Evolutionary conservation across 306 rosid species (phyloP).

Genomic region (Cicer judaicum): DNA sequence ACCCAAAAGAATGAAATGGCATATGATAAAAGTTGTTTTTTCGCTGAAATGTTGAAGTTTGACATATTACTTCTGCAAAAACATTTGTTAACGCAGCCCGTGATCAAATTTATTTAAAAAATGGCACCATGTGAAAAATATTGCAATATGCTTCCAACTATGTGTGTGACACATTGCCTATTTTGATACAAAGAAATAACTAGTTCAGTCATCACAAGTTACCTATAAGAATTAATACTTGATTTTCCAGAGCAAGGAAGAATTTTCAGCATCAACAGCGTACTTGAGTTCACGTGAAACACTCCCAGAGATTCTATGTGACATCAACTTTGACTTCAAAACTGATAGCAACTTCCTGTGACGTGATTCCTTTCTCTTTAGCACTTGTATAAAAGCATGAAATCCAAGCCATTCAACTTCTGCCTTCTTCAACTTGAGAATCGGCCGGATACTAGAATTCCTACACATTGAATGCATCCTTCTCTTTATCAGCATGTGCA

Average conservation of each 20-base stretch:
- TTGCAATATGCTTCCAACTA: neutral
- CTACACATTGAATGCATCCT: constrained; percentile 55
- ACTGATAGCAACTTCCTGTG: constrained; percentile 60
- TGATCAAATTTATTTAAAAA: neutral
- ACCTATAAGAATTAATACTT: constrained; percentile 66
- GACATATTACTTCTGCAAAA: neutral
- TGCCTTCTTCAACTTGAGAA: constrained; percentile 56
- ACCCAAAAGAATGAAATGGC: neutral
- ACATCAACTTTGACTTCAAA: constrained; percentile 54
- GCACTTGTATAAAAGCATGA: constrained; percentile 71
- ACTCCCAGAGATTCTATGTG: constrained; percentile 47
- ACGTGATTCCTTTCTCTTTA: constrained; percentile 72
- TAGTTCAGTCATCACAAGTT: constrained; percentile 11
- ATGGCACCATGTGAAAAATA: constrained; percentile 2
- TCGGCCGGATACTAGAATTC: constrained; percentile 53
- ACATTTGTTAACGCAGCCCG: neutral
- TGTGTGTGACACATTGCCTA: neutral
- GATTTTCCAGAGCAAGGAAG: constrained; percentile 77
- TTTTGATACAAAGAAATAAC: constrained; percentile 26
- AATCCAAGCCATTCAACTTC: constrained; percentile 92
- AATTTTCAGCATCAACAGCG: constrained; percentile 70
- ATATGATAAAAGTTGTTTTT: neutral
- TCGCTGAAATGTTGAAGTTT: neutral
- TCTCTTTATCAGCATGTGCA: constrained; percentile 68
- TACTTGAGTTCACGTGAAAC: constrained; percentile 58